Evolutionary conservation across 257 asterid species (phyloP), one percentile per base, ranked within the genome.

Genomic region (Gentiana macrophylla): DNA sequence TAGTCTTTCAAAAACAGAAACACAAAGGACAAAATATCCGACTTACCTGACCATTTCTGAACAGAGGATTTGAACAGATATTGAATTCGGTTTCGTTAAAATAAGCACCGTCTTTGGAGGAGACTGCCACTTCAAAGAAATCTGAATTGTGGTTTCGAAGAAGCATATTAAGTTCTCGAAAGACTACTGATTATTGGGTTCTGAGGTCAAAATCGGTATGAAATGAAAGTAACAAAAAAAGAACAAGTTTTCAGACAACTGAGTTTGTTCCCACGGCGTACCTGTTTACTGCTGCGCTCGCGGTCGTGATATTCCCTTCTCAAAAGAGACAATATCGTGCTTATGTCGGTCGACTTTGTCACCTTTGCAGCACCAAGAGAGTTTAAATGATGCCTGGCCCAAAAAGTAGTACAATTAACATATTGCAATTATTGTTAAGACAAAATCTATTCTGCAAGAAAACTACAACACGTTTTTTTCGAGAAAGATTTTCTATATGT

Each of bases 241-340:
- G 3, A 3, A 8, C 57, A 56, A 56, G n/a, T 56, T 37, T 41
- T 37, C 50, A 24, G 50, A 38, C 10, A 37, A 37, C 2, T 54
- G 4, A 7, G 9, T 56, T 57, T 4, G 44, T 12, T 8, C 11
- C 51, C 44, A 12, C 7, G n/a, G 44, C 32, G 37, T 55, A 91
- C 98, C 93, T 91, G 96, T 68, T 82, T 91, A 63, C 93, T 91
- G 75, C 95, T 91, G 56, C 98, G 94, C 67, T 81, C 96, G 96
- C 94, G 60, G 96, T 79, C 64, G 95, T 84, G 71, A 91, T 91
- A 72, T 91, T 74, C 54, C 98, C 76, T 78, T 83, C 67, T 87
- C 98, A 68, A 91, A 91, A 46, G 98, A 91, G 70, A 91, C 98
- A 52, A 91, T 65, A 62, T 91, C 96, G 48, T 84, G 98, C 66